These are phyloP conservation scores for Eucalyptus lansdowneana DNA, from an alignment of 345 rosid genomes.

Conservation along the genomic window DNA sequence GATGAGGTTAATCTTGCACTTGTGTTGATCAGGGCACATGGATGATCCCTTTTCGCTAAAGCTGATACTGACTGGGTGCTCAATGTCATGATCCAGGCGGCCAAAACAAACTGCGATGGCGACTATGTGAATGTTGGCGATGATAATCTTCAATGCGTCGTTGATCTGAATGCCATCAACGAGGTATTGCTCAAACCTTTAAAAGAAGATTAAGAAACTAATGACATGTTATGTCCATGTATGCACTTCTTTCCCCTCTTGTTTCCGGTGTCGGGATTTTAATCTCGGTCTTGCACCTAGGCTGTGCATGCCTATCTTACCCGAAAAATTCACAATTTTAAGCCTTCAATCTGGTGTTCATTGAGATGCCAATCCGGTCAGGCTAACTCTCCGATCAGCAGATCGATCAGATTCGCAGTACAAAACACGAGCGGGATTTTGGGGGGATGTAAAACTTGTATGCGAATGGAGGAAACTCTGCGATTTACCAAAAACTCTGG, in stretches of 20 bases:
- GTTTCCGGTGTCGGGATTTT: neutral
- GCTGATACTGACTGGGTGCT: neutral
- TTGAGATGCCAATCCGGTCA: neutral
- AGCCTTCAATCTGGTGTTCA: neutral
- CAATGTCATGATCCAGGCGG: neutral
- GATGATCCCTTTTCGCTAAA: neutral
- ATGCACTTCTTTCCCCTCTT: neutral
- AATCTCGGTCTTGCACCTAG: neutral
- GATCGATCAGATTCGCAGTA: neutral
- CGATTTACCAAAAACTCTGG: neutral
- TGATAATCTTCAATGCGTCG: neutral
- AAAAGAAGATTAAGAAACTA: neutral
- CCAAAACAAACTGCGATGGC: neutral
- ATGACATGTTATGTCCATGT: neutral
- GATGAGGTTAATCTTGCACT: neutral
- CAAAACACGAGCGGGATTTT: neutral
- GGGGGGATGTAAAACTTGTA: neutral
- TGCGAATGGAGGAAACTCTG: neutral
- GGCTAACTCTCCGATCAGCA: neutral
- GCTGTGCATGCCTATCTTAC: neutral
- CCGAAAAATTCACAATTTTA: neutral
- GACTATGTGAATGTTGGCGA: neutral
- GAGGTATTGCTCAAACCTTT: neutral
- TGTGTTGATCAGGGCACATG: neutral
- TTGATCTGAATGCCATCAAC: neutral